Conservation (phyloP, 805 yeast species). For the Yarrowia phangngaensis region DNA sequence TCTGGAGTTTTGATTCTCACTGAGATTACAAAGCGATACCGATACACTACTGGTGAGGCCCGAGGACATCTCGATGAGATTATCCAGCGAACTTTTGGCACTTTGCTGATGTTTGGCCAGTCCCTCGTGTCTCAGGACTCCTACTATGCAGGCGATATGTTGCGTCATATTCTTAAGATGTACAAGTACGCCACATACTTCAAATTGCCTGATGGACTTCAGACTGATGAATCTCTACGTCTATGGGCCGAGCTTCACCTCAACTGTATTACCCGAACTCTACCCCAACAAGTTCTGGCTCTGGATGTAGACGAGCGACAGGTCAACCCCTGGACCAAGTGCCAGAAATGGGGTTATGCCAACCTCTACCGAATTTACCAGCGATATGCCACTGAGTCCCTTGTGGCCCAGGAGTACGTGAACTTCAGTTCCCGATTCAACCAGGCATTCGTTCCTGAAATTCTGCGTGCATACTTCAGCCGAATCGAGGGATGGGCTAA, state of each 20-base stretch:
- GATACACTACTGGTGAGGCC: slow-evolving; percentile 62
- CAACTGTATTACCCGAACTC: slow-evolving; percentile 53
- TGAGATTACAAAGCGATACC: slow-evolving; percentile 64
- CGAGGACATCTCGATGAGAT: slow-evolving; percentile 54
- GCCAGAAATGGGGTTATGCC: slow-evolving; percentile 85
- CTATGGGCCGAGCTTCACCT: slow-evolving; percentile 80
- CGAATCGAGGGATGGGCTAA: slow-evolving; percentile 73
- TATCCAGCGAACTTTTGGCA: slow-evolving; percentile 58
- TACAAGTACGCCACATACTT: slow-evolving; percentile 66
- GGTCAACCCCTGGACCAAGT: slow-evolving; percentile 61
- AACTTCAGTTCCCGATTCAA: slow-evolving; percentile 56
- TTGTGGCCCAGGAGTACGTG: slow-evolving; percentile 45
- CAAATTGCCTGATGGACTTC: slow-evolving; percentile 65
- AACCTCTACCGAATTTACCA: slow-evolving; percentile 47
- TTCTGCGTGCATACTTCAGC: slow-evolving; percentile 58
- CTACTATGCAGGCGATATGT: slow-evolving; percentile 60
- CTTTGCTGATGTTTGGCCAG: slow-evolving; percentile 62
- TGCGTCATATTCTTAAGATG: slow-evolving; percentile 66
- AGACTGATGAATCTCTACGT: slow-evolving; percentile 49
- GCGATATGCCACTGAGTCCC: slow-evolving; percentile 39
- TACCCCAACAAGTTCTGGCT: slow-evolving; percentile 53
- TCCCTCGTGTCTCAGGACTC: slow-evolving; percentile 46
- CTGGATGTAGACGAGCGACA: slow-evolving; percentile 53
- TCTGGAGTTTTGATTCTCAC: slow-evolving; percentile 48
- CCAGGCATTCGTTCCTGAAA: slow-evolving; percentile 64